Conservation (phyloP, 495 filamentous ascomycete species). For the Neurospora sp. region DNA sequence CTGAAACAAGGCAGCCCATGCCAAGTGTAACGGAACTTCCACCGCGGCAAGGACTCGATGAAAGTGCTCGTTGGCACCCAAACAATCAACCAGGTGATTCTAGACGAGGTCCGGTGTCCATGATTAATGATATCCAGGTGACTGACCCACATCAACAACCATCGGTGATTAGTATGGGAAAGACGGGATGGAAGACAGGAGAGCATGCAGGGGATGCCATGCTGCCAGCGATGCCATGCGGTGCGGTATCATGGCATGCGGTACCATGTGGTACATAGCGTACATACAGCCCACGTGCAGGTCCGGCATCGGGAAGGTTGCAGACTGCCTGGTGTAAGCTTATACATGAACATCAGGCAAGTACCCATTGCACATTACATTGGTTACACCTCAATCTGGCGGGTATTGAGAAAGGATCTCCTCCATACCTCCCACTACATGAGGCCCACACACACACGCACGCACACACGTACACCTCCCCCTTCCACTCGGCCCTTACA, state of each 20-base stretch:
- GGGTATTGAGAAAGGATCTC: neutral
- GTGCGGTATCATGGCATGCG: neutral
- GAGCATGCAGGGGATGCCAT: neutral
- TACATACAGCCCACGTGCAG: neutral
- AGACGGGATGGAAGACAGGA: neutral
- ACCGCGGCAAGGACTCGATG: neutral
- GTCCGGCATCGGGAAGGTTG: neutral
- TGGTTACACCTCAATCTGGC: neutral
- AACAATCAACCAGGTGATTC: neutral
- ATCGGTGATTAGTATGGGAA: too few relatives aligned
- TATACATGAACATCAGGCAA: neutral
- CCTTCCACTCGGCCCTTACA: neutral
- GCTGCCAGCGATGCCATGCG: neutral
- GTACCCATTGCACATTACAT: neutral
- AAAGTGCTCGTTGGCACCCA: neutral
- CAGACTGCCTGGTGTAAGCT: neutral
- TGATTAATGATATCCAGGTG: too few relatives aligned
- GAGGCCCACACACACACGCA: too few relatives aligned
- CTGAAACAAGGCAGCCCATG: neutral
- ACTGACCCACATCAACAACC: too few relatives aligned
- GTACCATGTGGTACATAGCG: neutral
- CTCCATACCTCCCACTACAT: neutral
- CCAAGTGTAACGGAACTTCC: too few relatives aligned
- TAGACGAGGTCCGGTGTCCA: neutral
- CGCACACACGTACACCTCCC: neutral